Base-by-base conservation (phyloP, 805 yeast species). In the Kockiozyma suomiensis region DNA sequence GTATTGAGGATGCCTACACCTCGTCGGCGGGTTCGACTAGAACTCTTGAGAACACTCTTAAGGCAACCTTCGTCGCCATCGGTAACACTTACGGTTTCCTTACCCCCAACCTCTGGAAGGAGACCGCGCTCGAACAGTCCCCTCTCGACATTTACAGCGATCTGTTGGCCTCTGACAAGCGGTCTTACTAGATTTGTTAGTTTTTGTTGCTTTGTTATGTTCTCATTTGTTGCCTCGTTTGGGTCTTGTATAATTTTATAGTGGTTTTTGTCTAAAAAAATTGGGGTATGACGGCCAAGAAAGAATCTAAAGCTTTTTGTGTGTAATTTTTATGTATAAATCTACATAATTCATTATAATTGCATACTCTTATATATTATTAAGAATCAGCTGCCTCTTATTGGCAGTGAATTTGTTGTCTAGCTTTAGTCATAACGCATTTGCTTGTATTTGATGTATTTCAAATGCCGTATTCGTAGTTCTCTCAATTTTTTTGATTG, bases 1-100 rank as follows among this genome's bases (percentile, higher is more conserved):
- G 99, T 90, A 87, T 94, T 80, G 96, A 93, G 84, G 99, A 94
- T 83, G 96, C 94, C 76, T 94, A 92, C 91, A 94, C 99, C 74
- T 85, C 96, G 75, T 93, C 99, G 74, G 85, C 94, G 71, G 99
- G 99, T 83, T 89, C 97, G 74, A 94, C 99, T 85, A 91, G 97
- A 89, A 94, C 99, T 77, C 85, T 92, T 76, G 99, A 94, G 85
- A 94, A 94, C 97, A 94, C 99, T 80, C 88, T 94, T 79, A 94
- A 94, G 88, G 99, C 99, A 78, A 90, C 97, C 76, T 94, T 94
- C 85, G 92, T 87, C 81, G 99, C 99, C 76, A 88, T 94, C 77
- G 68, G 97, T 85, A 93, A 92, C 96, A 90, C 99, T 73, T 94
- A 94, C 90, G 97, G 96, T 84, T 94, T 92, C 98, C 88, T 94